Evolutionary conservation across 2,329 filamentous ascomycete species (phyloP).

Genomic region (Alternaria atra): DNA sequence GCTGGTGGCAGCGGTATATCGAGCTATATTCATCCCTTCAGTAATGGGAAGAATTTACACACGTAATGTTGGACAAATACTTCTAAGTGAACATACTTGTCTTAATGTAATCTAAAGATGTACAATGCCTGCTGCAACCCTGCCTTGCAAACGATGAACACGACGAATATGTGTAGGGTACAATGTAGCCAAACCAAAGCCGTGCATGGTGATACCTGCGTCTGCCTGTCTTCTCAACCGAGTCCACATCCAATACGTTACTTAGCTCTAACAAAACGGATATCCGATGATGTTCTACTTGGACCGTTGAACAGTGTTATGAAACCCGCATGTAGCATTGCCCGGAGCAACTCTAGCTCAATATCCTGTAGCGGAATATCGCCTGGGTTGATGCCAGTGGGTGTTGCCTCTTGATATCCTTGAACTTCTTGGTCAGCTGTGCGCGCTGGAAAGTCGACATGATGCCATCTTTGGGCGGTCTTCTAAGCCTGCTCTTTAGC

Average conservation of each 20-base stretch:
- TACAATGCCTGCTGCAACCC: not conserved
- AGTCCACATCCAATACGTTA: not conserved
- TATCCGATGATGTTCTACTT: not conserved
- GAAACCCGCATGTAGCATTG: not conserved
- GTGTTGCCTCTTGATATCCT: conserved; percentile 55
- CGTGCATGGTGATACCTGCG: not conserved
- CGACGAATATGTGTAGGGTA: not conserved
- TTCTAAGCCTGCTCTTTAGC: not conserved
- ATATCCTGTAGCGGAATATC: conserved; percentile 44
- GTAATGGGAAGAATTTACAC: not conserved
- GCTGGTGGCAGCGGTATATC: not conserved
- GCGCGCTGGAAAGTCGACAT: conserved; percentile 81
- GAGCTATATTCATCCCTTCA: not conserved
- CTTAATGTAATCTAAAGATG: not conserved
- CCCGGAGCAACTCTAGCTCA: conserved; percentile 42
- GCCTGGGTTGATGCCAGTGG: conserved; percentile 47
- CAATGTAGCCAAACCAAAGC: not conserved
- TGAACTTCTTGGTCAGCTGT: conserved; percentile 67
- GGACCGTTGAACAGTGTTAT: not conserved
- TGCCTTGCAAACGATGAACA: not conserved
- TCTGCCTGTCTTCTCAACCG: not conserved
- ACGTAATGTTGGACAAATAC: not conserved
- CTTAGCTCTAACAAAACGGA: not conserved
- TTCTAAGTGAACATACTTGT: not conserved
- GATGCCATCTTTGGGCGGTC: conserved; percentile 75